Conservation (phyloP, 2,329 filamentous ascomycete genomes). For the Aspergillus vadensis region DNA sequence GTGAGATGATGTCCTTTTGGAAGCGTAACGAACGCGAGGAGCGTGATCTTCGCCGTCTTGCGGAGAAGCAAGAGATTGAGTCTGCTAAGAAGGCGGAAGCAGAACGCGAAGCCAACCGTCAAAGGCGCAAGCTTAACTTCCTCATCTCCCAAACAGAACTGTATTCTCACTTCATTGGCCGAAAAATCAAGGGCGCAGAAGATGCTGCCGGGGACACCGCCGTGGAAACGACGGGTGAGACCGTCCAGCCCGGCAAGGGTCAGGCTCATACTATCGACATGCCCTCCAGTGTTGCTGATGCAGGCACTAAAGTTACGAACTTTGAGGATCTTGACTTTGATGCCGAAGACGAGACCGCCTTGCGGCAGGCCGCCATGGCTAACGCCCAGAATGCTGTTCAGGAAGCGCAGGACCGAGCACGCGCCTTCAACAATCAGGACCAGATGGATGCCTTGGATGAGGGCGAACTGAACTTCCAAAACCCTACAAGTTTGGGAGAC, state of each 20-base stretch:
- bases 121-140: slow-evolving; percentile 99
- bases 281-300: slow-evolving; percentile 50
- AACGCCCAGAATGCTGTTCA: slow-evolving; percentile 96
- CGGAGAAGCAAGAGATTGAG: slow-evolving; percentile 93
- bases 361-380: slow-evolving; percentile 83
- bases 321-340: slow-evolving; percentile 97
- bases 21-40: slow-evolving; percentile 98
- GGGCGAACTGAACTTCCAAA: slow-evolving; percentile 99
- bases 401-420: slow-evolving; percentile 88
- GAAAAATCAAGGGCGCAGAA: slow-evolving; percentile 97
- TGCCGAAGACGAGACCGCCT: slow-evolving; percentile 81
- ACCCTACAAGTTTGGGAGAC: slow-evolving; percentile 90
- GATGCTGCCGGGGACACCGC: slow-evolving; percentile 86
- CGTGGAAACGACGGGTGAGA: slow-evolving; percentile 58
- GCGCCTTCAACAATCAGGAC: slow-evolving; percentile 77
- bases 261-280: slow-evolving; percentile 50
- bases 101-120: slow-evolving; percentile 92
- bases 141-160: slow-evolving; percentile 97
- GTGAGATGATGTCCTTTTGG: slow-evolving; percentile 99
- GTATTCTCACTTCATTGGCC: slow-evolving; percentile 98
- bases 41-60: slow-evolving; percentile 87
- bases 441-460: slow-evolving; percentile 78
- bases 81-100: slow-evolving; percentile 96
- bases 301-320: slow-evolving; percentile 76
- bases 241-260: slow-evolving; percentile 34